Evolutionary conservation across 768 basidiomycete genomes (phyloP), one percentile per base, ranked within the genome.

Genomic region (Tulasnella sp.): DNA sequence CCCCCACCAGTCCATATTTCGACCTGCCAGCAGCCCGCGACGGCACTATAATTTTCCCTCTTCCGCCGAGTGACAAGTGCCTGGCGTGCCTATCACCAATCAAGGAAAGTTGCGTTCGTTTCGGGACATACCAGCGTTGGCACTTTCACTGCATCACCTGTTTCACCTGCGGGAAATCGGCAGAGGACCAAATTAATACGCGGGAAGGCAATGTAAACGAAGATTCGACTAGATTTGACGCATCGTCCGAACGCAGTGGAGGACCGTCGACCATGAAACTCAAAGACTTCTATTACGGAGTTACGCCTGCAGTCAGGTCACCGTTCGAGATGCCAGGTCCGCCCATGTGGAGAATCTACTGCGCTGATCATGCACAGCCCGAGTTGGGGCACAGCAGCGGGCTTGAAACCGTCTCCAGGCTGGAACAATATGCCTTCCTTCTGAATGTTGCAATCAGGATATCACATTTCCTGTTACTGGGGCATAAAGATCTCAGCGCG

Each of bases 351-450:
- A 44, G 72, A 74, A 91, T 95, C 81, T 89, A 91, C 80, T 99
- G 97, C 85, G 89, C 88, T 8, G 91, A 92, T 21, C 96, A 97
- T 84, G 91, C 89, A 9, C 91, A 92, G 83, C 82, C 86, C 36
- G 89, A 89, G 21, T 94, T 92, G 42, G 9, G 42, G 42, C 42
- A 42, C 83, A 87, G 90, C 78, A 83, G 85, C 31, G 96, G 96
- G 18, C 98, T 99, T 85, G 93, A 94, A 83, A 89, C 94, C 21
- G 98, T 98, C 21, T 95, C 97, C 80, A 88, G 97, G 79, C 86
- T 99, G 81, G 98, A 99, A 87, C 98, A 99, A 84, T 99, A 98
- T 85, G 95, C 98, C 2, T 99, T 97, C 88, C 86, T 99, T 79
- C 87, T 99, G 75, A 98, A 98, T 83, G 98, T 99, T 36, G 98